A percentile compares a stretch with the other conserved stretches of the same genome.
phyloP scores from a whole-genome alignment of 2,329 filamentous ascomycete species.

The Triangularia verruculosa region DNA sequence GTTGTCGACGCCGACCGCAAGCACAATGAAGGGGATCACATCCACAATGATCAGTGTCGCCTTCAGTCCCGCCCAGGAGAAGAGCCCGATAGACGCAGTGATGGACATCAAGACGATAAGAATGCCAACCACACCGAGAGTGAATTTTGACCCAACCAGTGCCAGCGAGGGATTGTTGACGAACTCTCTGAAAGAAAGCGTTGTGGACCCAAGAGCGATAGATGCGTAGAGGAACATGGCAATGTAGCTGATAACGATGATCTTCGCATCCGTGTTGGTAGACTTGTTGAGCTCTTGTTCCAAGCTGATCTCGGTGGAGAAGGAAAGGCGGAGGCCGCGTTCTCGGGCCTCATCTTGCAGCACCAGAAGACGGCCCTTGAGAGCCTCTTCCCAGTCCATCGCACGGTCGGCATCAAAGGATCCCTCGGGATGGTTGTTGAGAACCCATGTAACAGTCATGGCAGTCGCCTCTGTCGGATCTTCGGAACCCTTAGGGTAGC shows the following conservation, averaged over 20 bases:
- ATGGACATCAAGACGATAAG: slow-evolving; percentile 97
- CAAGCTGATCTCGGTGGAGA: slow-evolving; percentile 91
- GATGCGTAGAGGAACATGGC: slow-evolving; percentile 99
- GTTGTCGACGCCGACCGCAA: slow-evolving; percentile 97
- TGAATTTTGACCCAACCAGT: slow-evolving; percentile 94
- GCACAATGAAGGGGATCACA: slow-evolving; percentile 94
- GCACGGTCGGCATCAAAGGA: slow-evolving; percentile 67
- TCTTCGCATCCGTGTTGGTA: slow-evolving; percentile 96
- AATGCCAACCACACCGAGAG: slow-evolving; percentile 90
- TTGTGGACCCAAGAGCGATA: slow-evolving; percentile 84
- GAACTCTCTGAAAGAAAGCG: slow-evolving; percentile 71
- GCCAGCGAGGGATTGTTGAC: slow-evolving; percentile 78
- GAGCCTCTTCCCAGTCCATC: slow-evolving; percentile 83
- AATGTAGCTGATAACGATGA: slow-evolving; percentile 92
- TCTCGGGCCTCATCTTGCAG: slow-evolving; percentile 75
- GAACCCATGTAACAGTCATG: slow-evolving; percentile 89
- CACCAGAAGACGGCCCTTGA: slow-evolving; percentile 71
- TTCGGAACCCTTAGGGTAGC: slow-evolving; percentile 56
- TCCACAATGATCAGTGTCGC: slow-evolving; percentile 97
- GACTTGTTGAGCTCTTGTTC: slow-evolving; percentile 97
- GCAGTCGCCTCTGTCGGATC: slow-evolving; percentile 72
- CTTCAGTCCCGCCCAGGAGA: slow-evolving; percentile 87
- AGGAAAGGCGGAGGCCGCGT: slow-evolving; percentile 82
- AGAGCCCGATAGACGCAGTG: slow-evolving; percentile 88
- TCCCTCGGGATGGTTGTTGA: slow-evolving; percentile 79